Conservation (phyloP, 1,284 basidiomycete species). For the Sporisorium sorghi region DNA sequence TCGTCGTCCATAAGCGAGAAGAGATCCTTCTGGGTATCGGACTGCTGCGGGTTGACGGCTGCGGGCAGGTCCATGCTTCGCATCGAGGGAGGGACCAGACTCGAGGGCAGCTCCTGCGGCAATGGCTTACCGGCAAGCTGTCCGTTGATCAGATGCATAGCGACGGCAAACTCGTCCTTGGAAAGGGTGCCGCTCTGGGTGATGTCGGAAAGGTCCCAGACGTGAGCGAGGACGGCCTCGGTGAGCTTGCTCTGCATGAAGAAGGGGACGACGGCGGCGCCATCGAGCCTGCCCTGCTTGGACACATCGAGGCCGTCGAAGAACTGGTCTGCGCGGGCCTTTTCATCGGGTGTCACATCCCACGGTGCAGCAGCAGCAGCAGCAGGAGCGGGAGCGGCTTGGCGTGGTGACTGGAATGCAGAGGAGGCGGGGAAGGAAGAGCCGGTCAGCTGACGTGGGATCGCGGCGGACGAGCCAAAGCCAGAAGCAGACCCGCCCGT, state of each 20-base stretch:
- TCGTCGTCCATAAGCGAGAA: constrained; percentile 77
- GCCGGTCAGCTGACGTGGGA: constrained; percentile 54
- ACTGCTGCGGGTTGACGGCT: constrained; percentile 60
- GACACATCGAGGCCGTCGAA: constrained; percentile 85
- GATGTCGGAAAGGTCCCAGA: constrained; percentile 96
- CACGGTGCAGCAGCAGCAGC: constrained; percentile 72
- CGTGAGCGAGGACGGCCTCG: constrained; percentile 84
- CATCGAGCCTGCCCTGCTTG: constrained; percentile 85
- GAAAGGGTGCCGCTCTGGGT: constrained; percentile 88
- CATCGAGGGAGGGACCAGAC: constrained; percentile 84
- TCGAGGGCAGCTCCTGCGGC: constrained; percentile 78
- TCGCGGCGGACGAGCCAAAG: constrained; percentile 23
- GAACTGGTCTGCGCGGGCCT: constrained; percentile 81
- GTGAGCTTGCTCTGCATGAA: constrained; percentile 91
- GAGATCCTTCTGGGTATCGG: constrained; percentile 70
- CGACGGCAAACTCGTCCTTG: constrained; percentile 94
- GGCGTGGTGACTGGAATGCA: constrained; percentile 72
- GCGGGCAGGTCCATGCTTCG: constrained; percentile 70
- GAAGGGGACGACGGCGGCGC: constrained; percentile 93
- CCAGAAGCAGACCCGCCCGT: constrained; percentile 57
- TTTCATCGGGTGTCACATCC: constrained; percentile 87
- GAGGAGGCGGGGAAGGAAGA: constrained; percentile 69
- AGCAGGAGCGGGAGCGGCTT: constrained; percentile 44
- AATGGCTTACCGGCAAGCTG: constrained; percentile 83
- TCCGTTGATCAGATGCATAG: constrained; percentile 91